These are phyloP conservation scores for Tubosaeta sp. DNA, from an alignment of 768 basidiomycete genomes.

Conservation along the genomic window DNA sequence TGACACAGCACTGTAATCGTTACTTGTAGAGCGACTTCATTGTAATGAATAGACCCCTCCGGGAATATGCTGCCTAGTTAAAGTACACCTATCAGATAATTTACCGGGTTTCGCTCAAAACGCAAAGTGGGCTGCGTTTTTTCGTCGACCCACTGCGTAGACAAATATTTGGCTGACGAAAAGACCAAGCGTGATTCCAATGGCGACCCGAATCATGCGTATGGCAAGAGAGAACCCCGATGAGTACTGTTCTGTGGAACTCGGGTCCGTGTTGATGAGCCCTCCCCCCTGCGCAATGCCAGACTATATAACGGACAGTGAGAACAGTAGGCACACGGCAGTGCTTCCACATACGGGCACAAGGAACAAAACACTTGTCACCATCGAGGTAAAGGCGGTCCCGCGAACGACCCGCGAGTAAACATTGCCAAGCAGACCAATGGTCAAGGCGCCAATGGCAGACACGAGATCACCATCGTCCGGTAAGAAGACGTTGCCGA, in stretches of 20 bases:
- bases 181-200: conserved; percentile 81
- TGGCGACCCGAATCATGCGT: conserved; percentile 79
- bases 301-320: conserved; percentile 43
- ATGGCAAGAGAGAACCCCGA: conserved; percentile 76
- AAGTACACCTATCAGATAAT: background rate
- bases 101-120: conserved; percentile 41
- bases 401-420: conserved; percentile 73
- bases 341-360: conserved; percentile 61
- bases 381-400: conserved; percentile 87
- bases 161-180: conserved; percentile 76
- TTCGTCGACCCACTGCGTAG: conserved; percentile 69
- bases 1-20: conserved; percentile 24
- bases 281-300: conserved; percentile 75
- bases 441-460: conserved; percentile 71
- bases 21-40: conserved; percentile 26
- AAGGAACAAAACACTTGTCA: conserved; percentile 88
- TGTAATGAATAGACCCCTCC: conserved; percentile 30
- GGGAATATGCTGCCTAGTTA: conserved; percentile 2
- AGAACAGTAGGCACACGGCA: conserved; percentile 1
- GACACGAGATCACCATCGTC: conserved; percentile 71
- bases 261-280: conserved; percentile 47
- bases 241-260: conserved; percentile 59
- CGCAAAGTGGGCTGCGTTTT: conserved; percentile 70
- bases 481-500: conserved; percentile 55
- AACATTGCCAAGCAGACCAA: conserved; percentile 77